These are phyloP conservation scores for Fusarium sp. DNA, from an alignment of 2,329 filamentous ascomycete genomes.

Conservation along the genomic window DNA sequence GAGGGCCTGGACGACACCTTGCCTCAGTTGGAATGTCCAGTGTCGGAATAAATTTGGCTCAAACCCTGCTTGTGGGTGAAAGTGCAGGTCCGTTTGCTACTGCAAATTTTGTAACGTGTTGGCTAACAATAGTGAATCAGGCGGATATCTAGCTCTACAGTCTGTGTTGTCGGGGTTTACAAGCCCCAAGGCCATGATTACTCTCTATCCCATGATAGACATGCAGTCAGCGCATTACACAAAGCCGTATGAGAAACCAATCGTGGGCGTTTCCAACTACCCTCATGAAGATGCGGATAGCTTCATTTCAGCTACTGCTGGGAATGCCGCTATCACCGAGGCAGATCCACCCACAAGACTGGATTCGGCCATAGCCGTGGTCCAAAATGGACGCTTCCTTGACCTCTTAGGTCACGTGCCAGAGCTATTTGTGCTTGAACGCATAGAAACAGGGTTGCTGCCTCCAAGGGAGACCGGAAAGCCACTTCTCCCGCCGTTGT, in stretches of 20 bases:
- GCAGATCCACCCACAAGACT: not conserved
- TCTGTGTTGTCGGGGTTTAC: not conserved
- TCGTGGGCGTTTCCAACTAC: not conserved
- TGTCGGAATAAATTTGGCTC: not conserved
- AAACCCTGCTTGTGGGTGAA: not conserved
- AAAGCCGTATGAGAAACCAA: not conserved
- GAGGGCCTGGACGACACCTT: not conserved
- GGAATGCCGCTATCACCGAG: not conserved
- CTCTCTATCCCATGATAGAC: not conserved
- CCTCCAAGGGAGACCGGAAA: not conserved
- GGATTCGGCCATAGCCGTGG: not conserved
- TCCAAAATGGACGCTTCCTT: not conserved
- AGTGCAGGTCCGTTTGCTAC: not conserved
- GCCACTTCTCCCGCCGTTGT: not conserved
- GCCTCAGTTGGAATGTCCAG: not conserved
- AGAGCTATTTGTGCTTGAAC: not conserved
- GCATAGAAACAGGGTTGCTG: not conserved
- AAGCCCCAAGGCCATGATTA: not conserved
- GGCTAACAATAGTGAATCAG: not conserved
- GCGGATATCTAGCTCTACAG: not conserved
- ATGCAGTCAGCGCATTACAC: not conserved
- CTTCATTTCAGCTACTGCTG: not conserved
- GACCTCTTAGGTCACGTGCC: not conserved
- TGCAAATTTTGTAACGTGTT: accelerated
- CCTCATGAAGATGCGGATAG: not conserved